Evolutionary conservation across 164 flowering plant species (phyloP), one percentile per base, ranked within the genome.

Genomic region (Malania oleifera): DNA sequence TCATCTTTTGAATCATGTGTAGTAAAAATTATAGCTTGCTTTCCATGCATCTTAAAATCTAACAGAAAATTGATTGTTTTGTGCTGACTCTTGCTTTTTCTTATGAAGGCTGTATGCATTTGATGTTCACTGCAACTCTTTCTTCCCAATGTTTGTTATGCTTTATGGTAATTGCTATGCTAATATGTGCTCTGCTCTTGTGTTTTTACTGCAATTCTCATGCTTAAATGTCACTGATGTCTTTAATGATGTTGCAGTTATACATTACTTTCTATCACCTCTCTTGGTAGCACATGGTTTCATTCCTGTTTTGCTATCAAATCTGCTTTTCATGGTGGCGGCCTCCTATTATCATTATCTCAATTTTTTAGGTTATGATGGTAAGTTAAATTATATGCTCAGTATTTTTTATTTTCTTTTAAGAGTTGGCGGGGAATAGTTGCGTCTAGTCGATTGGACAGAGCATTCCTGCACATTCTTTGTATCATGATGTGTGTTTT

Each of bases 71-170:
- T 2, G 18, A 22, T 61, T 17, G 38, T 26, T 19, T 14, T 50
- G 1, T 62, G 59, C 67, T 74, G 61, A 70, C 51, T 38, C 24
- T 50, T 23, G 8, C 58, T 43, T 49, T 48, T 37, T 54, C 56
- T 41, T 12, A 18, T 83, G 82, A 68, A 95, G 99, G 99, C 66
- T 95, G 62, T 95, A 95, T 70, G 93, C 99, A 56, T 95, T 91
- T 80, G 99, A 91, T 67, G 99, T 95, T 62, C 99, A 95, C 81
- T 95, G 97, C 96, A 95, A 91, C 79, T 89, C 99, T 65, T 95
- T 95, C 90, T 91, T 91, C 85, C 99, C 99, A 19, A 65, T 87
- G 82, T 95, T 95, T 66, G 81, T 91, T 62, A 23, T 89, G 80
- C 95, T 91, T 61, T 91, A 95, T 52, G 99, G 99, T 95, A 85